A percentile compares a stretch with the other conserved stretches of the same genome.
These are phyloP conservation scores for Aspergillus novoparasiticus DNA, from an alignment of 2,329 filamentous ascomycete genomes.

Conservation along the genomic window DNA sequence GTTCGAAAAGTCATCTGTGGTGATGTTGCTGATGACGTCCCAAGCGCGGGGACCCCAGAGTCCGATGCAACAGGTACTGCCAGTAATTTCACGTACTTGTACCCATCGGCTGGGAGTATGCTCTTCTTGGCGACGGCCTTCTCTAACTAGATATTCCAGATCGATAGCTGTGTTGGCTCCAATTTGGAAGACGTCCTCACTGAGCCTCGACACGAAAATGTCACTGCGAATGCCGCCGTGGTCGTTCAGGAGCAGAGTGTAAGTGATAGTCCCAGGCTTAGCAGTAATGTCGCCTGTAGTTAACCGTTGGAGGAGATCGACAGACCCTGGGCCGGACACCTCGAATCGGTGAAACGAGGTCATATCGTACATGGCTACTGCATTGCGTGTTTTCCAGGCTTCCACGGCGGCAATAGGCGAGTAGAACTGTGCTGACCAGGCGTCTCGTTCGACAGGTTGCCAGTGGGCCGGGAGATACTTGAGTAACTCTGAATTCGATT, in stretches of 20 bases:
- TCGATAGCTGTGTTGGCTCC: constrained; percentile 60
- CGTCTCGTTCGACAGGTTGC: constrained; percentile 58
- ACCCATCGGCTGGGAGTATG: constrained; percentile 46
- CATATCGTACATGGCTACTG: constrained; percentile 65
- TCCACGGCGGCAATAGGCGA: constrained; percentile 63
- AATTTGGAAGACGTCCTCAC: constrained; percentile 52
- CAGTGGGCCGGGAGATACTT: constrained; percentile 56
- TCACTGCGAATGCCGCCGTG: constrained; percentile 60
- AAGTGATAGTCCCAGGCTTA: constrained; percentile 55
- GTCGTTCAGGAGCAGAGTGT: constrained; percentile 59
- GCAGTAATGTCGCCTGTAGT: constrained; percentile 42
- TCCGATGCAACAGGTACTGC: constrained; percentile 62
- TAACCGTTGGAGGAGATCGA: constrained; percentile 58
- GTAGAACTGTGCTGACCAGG: constrained; percentile 61
- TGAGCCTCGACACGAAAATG: constrained; percentile 58
- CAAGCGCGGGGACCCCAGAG: constrained; percentile 63
- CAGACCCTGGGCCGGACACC: constrained; percentile 59
- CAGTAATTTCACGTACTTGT: constrained; percentile 61
- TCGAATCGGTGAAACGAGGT: constrained; percentile 62
- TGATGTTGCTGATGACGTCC: constrained; percentile 52
- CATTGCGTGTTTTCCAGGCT: constrained; percentile 66
- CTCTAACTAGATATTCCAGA: constrained; percentile 55
- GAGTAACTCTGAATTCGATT: constrained; percentile 57
- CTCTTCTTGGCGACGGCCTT: constrained; percentile 54
- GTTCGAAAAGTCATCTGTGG: constrained; percentile 28